Evolutionary conservation across 1,284 basidiomycete species (phyloP), one percentile per base, ranked within the genome.

Genomic region (Xerocomus cyaneibrunnescens): DNA sequence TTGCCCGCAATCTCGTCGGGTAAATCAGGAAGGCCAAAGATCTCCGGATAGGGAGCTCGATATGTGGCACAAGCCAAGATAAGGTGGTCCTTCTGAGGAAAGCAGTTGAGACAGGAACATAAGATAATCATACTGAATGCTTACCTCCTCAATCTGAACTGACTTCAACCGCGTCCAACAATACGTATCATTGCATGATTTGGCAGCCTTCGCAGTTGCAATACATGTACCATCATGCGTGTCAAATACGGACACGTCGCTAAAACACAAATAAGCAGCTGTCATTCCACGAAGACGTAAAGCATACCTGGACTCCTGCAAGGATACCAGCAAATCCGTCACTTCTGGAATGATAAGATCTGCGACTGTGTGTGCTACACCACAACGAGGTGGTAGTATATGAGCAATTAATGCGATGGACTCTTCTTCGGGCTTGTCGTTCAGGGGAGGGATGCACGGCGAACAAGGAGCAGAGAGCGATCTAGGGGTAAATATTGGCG

Each of bases 321-420:
- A 64, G 27, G 76, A 76, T 3, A 78, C 67, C 39, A 86, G 55
- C 42, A 78, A 66, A 12, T 70, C 58, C 16, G 70, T 68, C 28
- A 72, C 68, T n/a, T 75, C 68, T 17, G 83, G 65, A 16, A 75
- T 45, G 22, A 74, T 64, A 36, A 86, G 60, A 30, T 74, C 73
- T 30, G 75, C 70, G 3, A 84, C 71, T 13, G 74, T 62, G 48
- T 74, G 68, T 5, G 68, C 66, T 22, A 50, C 39, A 6, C 77
- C 75, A 35, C 71, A 66, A 10, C 61, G 66, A 7, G 76, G 72
- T 2, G 84, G 80, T 30, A 85, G 65, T 35, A 83, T 68, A 52
- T 85, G 85, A 48, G 71, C 79, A 19, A 69, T 67, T 7, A 85
- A 53, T 1, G 62, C 57, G 44, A 81, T 61, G 9, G 54, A 50